These are phyloP conservation scores for Lathyrus sativus DNA, from an alignment of 306 rosid genomes.

Conservation along the genomic window DNA sequence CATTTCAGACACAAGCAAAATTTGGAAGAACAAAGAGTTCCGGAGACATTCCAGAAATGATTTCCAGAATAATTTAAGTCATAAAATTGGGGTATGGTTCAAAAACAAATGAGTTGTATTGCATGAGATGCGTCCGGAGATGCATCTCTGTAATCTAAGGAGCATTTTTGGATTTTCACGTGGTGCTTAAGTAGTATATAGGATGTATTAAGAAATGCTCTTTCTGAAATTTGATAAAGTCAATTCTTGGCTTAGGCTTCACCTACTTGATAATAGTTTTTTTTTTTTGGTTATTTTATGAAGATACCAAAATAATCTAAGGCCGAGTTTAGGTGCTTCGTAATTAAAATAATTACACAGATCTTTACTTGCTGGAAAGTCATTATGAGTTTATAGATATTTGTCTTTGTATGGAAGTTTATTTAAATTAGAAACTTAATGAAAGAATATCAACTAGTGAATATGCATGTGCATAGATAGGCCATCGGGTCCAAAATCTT, in stretches of 20 bases:
- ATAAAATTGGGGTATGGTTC: no score
- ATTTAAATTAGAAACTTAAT: neutral
- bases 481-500: neutral
- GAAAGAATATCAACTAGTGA: neutral
- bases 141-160: no score
- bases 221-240: conserved; percentile 15
- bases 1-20: no score
- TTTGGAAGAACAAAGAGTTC: no score
- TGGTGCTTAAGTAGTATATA: no score
- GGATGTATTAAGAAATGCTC: no score
- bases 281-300: neutral
- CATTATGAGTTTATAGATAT: neutral
- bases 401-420: neutral
- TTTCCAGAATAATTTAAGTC: no score
- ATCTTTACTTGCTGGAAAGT: conserved; percentile 1
- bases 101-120: no score
- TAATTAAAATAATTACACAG: neutral
- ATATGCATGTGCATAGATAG: neutral
- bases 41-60: no score
- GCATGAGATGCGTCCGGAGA: no score
- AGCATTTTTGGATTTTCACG: no score
- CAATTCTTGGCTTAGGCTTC: neutral
- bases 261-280: neutral
- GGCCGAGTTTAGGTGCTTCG: neutral
- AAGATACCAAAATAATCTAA: conserved; percentile 1